Evolutionary conservation across 257 asterid species (phyloP), one percentile per base, ranked within the genome.

Genomic region (Thymus mandschuricus): DNA sequence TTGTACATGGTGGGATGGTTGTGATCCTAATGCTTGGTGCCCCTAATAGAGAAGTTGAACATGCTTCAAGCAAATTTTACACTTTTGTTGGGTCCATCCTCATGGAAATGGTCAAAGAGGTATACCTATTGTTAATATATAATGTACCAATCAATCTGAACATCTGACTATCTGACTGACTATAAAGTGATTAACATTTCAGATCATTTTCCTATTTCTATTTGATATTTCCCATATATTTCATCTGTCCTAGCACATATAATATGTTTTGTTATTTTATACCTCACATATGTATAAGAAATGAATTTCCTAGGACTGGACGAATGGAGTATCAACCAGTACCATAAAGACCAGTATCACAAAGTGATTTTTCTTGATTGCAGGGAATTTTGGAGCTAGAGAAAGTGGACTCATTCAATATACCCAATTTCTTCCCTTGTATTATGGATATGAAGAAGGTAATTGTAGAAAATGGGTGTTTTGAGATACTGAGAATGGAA

Each of bases 31-130:
- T 54, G 34, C 34, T 11, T 4, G 34, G 60, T 27, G 12, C 27
- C 11, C 60, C 34, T 13, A 11, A 54, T 8, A 29, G 33, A 54
- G 33, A 5, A 6, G 60, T 54, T 27, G 6, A n/a, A 2, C 60
- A 54, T 27, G 33, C 0, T 27, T 4, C 21, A 1, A 2, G 60
- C 60, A 27, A 1, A 1, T 2, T 8, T 8, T 1, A 1, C 4
- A 1, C 27, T 54, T 21, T 54, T 27, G 9, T 54, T 27, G 60
- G 11, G 6, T 21, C 28, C 60, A 27, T 27, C 6, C 34, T 54
- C 60, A 27, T 35, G 40, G 40, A 35, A 3, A 35, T 35, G 40
- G 66, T 61, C 29, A n/a, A 38, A 38, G 66, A 61, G 66, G 63
- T 57, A 57, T 28, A 21, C 21, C 21, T 21, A 21, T 21, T 21